Percentiles rank a stretch among this genome's conserved stretches.
phyloP scores from a whole-genome alignment of 257 asterid species.

The Agastache rugosa region DNA sequence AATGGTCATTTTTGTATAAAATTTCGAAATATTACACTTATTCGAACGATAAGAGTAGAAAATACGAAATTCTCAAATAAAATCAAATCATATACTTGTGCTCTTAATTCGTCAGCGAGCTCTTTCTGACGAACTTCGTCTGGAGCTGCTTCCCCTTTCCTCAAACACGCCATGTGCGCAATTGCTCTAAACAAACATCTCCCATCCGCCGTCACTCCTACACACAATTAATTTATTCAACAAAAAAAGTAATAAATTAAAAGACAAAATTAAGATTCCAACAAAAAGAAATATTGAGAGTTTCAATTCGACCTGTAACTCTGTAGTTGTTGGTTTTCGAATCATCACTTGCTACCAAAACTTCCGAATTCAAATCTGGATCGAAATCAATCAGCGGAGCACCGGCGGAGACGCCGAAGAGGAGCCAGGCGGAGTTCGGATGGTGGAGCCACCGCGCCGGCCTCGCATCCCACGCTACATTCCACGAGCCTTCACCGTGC shows the following conservation, averaged over 20 bases:
- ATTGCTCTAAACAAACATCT: slow-evolving; percentile 84
- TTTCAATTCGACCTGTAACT: slow-evolving; percentile 54
- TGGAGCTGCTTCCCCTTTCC: slow-evolving; percentile 68
- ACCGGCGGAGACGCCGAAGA: slow-evolving; percentile 70
- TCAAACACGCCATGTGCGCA: slow-evolving; percentile 79
- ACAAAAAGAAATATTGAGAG: not conserved
- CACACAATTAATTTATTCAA: not conserved
- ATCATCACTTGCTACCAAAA: slow-evolving; percentile 18
- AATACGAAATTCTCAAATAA: not conserved
- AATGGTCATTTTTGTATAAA: no score
- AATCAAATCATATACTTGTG: slow-evolving; percentile 49
- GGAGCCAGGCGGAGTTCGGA: slow-evolving; percentile 81
- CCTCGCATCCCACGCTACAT: slow-evolving; percentile 86
- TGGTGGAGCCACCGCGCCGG: slow-evolving; percentile 94
- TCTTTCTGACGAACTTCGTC: slow-evolving; percentile 75
- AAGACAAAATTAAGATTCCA: not conserved
- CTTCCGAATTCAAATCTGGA: slow-evolving; percentile 39
- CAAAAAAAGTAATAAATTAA: not conserved
- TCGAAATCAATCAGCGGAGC: slow-evolving; percentile 37
- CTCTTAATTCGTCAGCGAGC: slow-evolving; percentile 91
- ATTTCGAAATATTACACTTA: no score
- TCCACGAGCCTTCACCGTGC: slow-evolving; percentile 89
- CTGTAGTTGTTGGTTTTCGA: slow-evolving; percentile 46
- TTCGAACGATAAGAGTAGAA: no score
- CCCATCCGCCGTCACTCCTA: slow-evolving; percentile 84